Percentiles rank a stretch among this genome's conserved stretches.
Evolutionary conservation across 306 rosid species (phyloP).

Genomic region (Delonix regia): DNA sequence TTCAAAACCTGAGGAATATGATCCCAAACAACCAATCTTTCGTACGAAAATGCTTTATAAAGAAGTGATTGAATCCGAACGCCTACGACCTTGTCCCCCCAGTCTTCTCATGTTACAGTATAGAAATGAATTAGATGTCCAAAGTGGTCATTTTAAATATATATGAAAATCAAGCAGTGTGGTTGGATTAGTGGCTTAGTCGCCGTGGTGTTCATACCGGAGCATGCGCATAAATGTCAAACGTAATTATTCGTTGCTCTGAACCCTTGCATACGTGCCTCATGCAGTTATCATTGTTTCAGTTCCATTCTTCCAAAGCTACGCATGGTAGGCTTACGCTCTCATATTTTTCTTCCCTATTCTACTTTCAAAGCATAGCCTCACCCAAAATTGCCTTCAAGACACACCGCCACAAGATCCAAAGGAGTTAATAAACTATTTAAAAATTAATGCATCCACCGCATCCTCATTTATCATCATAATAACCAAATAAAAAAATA

Average conservation of each 20-base stretch:
- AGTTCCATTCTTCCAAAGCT: not conserved
- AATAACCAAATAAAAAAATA: too few relatives aligned
- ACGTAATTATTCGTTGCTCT: conserved; percentile 18
- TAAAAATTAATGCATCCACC: too few relatives aligned
- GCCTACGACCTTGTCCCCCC: too few relatives aligned
- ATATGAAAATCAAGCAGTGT: not conserved
- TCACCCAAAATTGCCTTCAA: not conserved
- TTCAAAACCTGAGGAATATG: not conserved
- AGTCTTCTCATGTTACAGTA: too few relatives aligned
- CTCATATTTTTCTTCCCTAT: not conserved
- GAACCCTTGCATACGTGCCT: not conserved
- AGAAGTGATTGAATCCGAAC: too few relatives aligned
- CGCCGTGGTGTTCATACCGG: not conserved
- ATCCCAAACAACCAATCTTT: not conserved
- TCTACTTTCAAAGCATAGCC: not conserved
- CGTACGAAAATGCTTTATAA: not conserved
- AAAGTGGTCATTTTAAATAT: too few relatives aligned
- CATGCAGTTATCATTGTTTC: conserved; percentile 17
- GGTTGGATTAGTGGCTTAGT: not conserved
- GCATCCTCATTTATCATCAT: too few relatives aligned
- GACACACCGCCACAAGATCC: too few relatives aligned
- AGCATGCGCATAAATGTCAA: conserved; percentile 2
- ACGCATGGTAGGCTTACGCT: not conserved
- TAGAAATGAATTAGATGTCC: too few relatives aligned
- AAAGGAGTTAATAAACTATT: too few relatives aligned